Evolutionary conservation across 1,284 basidiomycete species (phyloP).

Genomic region (Fomitopsis betulina): DNA sequence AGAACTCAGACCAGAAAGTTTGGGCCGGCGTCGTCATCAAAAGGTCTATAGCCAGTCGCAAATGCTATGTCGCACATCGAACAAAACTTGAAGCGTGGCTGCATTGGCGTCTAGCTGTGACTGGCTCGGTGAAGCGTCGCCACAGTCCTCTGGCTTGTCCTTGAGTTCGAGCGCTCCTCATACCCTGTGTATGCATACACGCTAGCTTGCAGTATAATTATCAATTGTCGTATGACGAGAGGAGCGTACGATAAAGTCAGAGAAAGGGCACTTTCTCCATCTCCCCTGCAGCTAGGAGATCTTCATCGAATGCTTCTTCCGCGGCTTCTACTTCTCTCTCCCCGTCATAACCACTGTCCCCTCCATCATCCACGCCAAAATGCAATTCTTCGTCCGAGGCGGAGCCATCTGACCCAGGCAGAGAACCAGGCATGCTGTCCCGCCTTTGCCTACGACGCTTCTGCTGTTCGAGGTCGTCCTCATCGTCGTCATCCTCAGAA

Average conservation of each 20-base stretch:
- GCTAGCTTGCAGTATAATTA: neutral
- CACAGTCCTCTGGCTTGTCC: no score
- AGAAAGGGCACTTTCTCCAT: conserved; percentile 83
- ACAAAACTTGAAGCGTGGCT: no score
- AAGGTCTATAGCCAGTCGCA: no score
- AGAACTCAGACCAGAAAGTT: no score
- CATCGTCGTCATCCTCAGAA: conserved; percentile 50
- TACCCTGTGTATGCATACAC: neutral
- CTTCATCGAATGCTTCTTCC: conserved; percentile 74
- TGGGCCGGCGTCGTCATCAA: no score
- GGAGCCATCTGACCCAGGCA: conserved; percentile 36
- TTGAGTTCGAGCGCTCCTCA: neutral
- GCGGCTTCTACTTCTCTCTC: conserved; percentile 44
- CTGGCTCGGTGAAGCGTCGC: no score
- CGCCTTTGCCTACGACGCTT: conserved; percentile 48
- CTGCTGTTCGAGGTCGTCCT: conserved; percentile 32
- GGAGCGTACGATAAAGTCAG: conserved; percentile 20
- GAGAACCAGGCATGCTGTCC: conserved; percentile 80
- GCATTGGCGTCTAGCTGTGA: no score
- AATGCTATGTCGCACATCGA: no score
- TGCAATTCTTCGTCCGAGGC: conserved; percentile 40
- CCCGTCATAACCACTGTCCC: conserved; percentile 35
- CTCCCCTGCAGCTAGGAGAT: conserved; percentile 75
- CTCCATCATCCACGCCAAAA: conserved; percentile 46
- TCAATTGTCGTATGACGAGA: neutral